A percentile compares a stretch with the other conserved stretches of the same genome.
phyloP scores from a whole-genome alignment of 768 basidiomycete species.

The Dioszegia hungarica region DNA sequence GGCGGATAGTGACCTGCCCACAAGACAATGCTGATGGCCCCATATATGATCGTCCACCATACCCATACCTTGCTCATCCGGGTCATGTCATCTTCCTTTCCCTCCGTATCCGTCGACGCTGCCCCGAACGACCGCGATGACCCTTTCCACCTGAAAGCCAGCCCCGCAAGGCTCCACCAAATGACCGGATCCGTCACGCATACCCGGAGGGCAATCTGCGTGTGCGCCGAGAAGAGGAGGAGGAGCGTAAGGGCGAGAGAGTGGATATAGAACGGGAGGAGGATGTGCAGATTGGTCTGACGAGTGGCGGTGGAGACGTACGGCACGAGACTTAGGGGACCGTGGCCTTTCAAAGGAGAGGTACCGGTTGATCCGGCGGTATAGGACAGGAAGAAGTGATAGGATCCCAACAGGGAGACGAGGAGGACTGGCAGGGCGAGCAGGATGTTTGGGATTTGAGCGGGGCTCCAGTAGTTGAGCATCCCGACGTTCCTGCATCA shows the following conservation, averaged over 20 bases:
- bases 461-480: constrained; percentile 74
- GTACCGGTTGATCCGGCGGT: too few relatives aligned
- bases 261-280: constrained; percentile 69
- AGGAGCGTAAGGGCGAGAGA: constrained; percentile 60
- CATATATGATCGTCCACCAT: constrained; percentile 74
- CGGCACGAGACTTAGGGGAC: too few relatives aligned
- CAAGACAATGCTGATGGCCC: constrained; percentile 61
- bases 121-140: background rate
- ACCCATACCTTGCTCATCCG: constrained; percentile 62
- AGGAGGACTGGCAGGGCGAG: constrained; percentile 67
- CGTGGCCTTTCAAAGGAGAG: too few relatives aligned
- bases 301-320: too few relatives aligned
- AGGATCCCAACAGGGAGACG: constrained; percentile 36
- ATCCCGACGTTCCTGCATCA: constrained; percentile 71
- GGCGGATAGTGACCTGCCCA: constrained; percentile 88
- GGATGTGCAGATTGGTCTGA: too few relatives aligned
- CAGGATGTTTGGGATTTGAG: constrained; percentile 83
- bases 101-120: background rate
- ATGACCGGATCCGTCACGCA: constrained; percentile 69
- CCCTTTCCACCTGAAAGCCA: constrained; percentile 51
- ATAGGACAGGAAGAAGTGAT: background rate
- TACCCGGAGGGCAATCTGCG: constrained; percentile 77
- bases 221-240: constrained; percentile 73
- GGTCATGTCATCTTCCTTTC: constrained; percentile 4
- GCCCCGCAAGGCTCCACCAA: constrained; percentile 79